Evolutionary conservation across 73 alveolate species (phyloP), one percentile per base, ranked within the genome.

Genomic region (Uronychia setigera): DNA sequence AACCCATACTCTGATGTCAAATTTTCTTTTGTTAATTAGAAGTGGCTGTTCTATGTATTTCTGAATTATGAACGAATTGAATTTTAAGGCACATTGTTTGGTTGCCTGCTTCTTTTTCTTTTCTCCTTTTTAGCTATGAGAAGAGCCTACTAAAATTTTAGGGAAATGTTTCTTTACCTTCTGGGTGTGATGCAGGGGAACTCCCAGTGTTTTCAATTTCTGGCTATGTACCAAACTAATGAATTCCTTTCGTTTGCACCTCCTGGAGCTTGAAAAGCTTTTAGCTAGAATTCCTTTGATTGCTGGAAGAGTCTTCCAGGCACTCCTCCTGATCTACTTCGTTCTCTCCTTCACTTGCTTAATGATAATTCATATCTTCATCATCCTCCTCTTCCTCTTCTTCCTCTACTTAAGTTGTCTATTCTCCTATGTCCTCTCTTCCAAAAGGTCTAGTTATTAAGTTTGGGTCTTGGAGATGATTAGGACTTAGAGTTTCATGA

Each of bases 41-140:
- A 94, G 79, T 0, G 98, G 98, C 67, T 88, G 67, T 91, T 94
- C 98, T 13, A 94, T 89, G 81, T 94, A 94, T 58, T 95, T 95
- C 81, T 93, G 93, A 1, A 91, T 89, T 11, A 91, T 85, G 86
- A 91, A 92, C 60, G 94, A 92, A 46, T 46, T 46, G 67, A 46
- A 46, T 46, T 46, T 46, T 46, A 46, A 19, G 67, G 67, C 19
- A 46, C 5, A 46, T 19, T 46, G 67, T 19, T 46, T 46, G 67
- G 5, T 46, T n/a, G n/a, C n/a, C 19, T 19, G 5, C 19, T 46
- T 46, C 19, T 5, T 5, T 19, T 46, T 46, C 19, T 46, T 46
- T 19, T 46, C 67, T 46, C 67, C 67, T 19, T 46, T 46, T 46
- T 5, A 5, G 19, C 19, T 19, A 46, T 46, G 67, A 19, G n/a